phyloP scores from a whole-genome alignment of 805 yeast species.

The Wickerhamiella brachini region DNA sequence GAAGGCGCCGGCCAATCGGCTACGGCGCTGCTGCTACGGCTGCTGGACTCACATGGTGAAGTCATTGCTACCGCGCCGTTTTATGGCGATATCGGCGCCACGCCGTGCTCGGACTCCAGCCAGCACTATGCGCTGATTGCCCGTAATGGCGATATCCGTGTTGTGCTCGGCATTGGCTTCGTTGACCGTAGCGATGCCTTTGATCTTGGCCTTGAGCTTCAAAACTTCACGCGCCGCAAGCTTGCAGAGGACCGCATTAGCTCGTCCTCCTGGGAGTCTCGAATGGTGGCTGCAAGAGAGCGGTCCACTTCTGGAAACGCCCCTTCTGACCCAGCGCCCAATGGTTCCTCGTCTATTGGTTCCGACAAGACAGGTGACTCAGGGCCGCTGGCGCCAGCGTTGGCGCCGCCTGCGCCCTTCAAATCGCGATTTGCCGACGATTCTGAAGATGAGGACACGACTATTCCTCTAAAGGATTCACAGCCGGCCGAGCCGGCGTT shows the following conservation, averaged over 20 bases:
- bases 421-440: neutral
- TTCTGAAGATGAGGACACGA: neutral
- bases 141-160: neutral
- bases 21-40: neutral
- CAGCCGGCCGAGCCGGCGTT: neutral
- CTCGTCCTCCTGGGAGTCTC: neutral
- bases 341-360: too few species aligned
- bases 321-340: too few species aligned
- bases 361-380: too few species aligned
- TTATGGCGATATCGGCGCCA: neutral
- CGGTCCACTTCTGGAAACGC: neutral
- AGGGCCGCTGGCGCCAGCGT: neutral
- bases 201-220: neutral
- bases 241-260: neutral
- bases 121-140: constrained; percentile 1
- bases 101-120: neutral
- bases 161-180: constrained; percentile 1
- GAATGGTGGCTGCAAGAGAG: neutral
- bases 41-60: neutral
- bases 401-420: neutral
- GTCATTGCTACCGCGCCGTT: neutral
- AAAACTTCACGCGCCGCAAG: neutral
- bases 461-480: neutral
- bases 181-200: constrained; percentile 1
- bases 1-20: neutral